Percentiles rank a stretch among this genome's conserved stretches.
Conservation (phyloP, 1,139 yeast genomes). For the Saccharomyces hybrid region DNA sequence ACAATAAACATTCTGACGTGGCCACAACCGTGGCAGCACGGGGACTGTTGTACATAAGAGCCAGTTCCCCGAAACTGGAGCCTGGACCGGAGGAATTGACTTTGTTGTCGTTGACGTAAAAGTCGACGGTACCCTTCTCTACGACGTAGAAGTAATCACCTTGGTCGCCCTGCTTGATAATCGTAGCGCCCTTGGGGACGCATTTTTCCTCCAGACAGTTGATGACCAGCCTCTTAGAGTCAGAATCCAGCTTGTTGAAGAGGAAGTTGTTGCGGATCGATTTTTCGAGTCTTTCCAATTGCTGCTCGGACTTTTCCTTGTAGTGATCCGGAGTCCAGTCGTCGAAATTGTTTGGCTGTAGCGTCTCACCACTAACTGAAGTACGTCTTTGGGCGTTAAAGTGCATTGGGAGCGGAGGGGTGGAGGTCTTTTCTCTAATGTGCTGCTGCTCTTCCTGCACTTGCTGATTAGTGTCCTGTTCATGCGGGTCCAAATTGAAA, state of each 20-base stretch:
- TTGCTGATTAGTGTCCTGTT: slow-evolving; percentile 21
- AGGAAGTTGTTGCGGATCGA: slow-evolving; percentile 75
- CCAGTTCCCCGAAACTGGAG: slow-evolving; percentile 91
- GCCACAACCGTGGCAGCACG: slow-evolving; percentile 94
- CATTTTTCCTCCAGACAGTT: slow-evolving; percentile 71
- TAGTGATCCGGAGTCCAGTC: slow-evolving; percentile 75
- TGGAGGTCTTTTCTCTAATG: slow-evolving; percentile 7
- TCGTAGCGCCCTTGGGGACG: slow-evolving; percentile 52
- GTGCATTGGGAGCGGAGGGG: slow-evolving; percentile 39
- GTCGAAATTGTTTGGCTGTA: slow-evolving; percentile 40
- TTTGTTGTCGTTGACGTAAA: slow-evolving; percentile 61
- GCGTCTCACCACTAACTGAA: slow-evolving; percentile 73
- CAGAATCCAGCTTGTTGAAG: slow-evolving; percentile 69
- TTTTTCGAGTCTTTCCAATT: slow-evolving; percentile 58
- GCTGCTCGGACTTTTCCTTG: slow-evolving; percentile 51
- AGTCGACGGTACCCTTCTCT: slow-evolving; percentile 80
- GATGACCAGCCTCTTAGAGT: slow-evolving; percentile 68
- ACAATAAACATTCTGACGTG: slow-evolving; percentile 58
- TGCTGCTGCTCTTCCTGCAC: slow-evolving; percentile 15
- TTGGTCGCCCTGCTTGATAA: slow-evolving; percentile 91
- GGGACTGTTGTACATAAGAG: slow-evolving; percentile 95
- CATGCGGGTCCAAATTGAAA: slow-evolving; percentile 40
- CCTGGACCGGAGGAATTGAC: slow-evolving; percentile 78
- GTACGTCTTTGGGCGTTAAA: slow-evolving; percentile 81
- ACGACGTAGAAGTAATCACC: slow-evolving; percentile 92